Evolutionary conservation across 768 basidiomycete species (phyloP), one percentile per base, ranked within the genome.

Genomic region (Russula virescens): DNA sequence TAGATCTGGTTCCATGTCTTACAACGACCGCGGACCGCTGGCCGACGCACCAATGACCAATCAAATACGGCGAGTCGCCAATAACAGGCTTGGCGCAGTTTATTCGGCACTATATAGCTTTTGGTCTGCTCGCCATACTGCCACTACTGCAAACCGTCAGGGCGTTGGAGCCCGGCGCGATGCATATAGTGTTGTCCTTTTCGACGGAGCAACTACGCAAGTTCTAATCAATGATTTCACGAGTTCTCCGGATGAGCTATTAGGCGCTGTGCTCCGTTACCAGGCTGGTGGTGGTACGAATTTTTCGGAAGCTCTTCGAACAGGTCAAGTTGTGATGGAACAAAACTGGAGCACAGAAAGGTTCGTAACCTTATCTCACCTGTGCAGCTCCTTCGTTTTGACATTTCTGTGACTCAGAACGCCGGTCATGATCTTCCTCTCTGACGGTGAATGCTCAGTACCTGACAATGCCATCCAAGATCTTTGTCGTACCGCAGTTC

Each of bases 71-170:
- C 71, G 65, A 16, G 63, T 57, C 0, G 71, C 74, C 43, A 71
- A 82, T 60, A 80, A 86, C 61, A 72, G 84, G 25, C 75, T 84
- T 16, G 84, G 84, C 0, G 83, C 84, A 0, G 84, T 84, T 0
- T 81, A 80, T 52, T 81, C 83, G 0, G 79, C 84, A 0, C 63
- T 86, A 14, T 69, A 55, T 31, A 73, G 74, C 18, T 86, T 86
- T 68, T 87, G 85, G 84, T 62, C 72, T 18, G 78, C 85, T 0
- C 78, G 84, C 3, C 74, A 77, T 16, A 69, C 77, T 13, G 78
- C 79, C 6, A 55, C 76, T 13, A 69, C 62, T 2, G 58, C 56
- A 26, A 69, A 50, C 3, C 60, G 40, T 28, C 71, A 73, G 45
- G 69, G 58, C 4, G 68, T 69, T 14, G 69, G 67, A 0, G 52